A percentile compares a stretch with the other conserved stretches of the same genome.
phyloP scores from a whole-genome alignment of 805 yeast species.

The Hanseniaspora taiwanica region DNA sequence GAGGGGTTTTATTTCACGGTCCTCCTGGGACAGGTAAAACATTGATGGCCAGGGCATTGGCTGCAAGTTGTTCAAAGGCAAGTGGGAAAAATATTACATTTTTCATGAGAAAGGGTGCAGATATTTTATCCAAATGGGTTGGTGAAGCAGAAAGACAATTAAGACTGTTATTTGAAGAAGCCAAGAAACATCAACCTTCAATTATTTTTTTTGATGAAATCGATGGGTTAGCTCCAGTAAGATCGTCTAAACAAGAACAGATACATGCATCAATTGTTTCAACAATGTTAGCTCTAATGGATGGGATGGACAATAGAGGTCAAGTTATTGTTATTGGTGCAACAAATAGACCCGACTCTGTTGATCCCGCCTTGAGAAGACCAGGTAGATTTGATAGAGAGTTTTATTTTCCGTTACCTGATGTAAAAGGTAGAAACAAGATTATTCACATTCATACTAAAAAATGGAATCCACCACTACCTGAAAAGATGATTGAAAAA shows the following conservation, averaged over 20 bases:
- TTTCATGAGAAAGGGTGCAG: constrained; percentile 98
- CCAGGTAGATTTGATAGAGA: constrained; percentile 97
- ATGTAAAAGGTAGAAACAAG: constrained; percentile 58
- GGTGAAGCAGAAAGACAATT: constrained; percentile 97
- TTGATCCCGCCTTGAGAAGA: constrained; percentile 94
- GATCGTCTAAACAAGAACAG: constrained; percentile 96
- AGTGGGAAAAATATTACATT: constrained; percentile 80
- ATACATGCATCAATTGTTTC: constrained; percentile 96
- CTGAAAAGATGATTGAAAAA: constrained; percentile 42
- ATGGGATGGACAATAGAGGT: constrained; percentile 98
- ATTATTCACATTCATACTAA: constrained; percentile 77
- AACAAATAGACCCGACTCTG: constrained; percentile 92
- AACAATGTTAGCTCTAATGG: constrained; percentile 90
- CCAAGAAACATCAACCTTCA: constrained; percentile 88
- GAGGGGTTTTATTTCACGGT: constrained; percentile 96
- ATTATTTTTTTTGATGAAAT: constrained; percentile 96
- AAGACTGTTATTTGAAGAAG: constrained; percentile 85
- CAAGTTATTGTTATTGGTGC: constrained; percentile 98
- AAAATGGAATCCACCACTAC: constrained; percentile 72
- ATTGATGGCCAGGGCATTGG: constrained; percentile 92
- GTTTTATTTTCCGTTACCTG: constrained; percentile 91
- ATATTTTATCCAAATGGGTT: constrained; percentile 94
- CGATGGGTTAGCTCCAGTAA: constrained; percentile 95
- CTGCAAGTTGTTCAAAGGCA: constrained; percentile 76
- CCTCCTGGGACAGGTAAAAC: constrained; percentile 99